phyloP scores from a whole-genome alignment of 805 yeast species.

The Cyberlindnera misumaiensis region DNA sequence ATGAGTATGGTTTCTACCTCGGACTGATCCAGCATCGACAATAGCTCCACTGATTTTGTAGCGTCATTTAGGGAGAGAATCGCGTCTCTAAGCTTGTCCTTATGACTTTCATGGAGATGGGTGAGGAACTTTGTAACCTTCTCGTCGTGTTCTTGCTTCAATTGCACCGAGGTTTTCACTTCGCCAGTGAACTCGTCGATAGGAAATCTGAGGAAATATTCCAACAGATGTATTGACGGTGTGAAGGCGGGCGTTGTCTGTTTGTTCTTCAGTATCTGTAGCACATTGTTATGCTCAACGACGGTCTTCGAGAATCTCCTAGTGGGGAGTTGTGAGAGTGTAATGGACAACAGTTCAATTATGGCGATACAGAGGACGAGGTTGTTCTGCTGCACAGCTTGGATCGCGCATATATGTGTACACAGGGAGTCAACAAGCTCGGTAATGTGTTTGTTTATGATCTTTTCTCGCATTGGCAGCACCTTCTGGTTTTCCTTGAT shows the following conservation, averaged over 20 bases:
- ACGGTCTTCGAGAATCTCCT: constrained; percentile 30
- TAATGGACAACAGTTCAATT: constrained; percentile 3
- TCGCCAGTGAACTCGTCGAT: constrained; percentile 36
- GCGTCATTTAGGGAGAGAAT: constrained; percentile 1
- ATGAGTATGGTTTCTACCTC: constrained; percentile 1
- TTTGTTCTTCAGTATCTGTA: neutral
- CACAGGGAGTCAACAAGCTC: constrained; percentile 3
- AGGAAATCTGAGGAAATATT: constrained; percentile 30
- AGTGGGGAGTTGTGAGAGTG: constrained; percentile 36
- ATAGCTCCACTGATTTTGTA: neutral
- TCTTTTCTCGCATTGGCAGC: constrained; percentile 6
- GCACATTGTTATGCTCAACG: constrained; percentile 20
- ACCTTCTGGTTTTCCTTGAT: neutral
- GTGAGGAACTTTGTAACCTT: constrained; percentile 21
- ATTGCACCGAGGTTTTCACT: constrained; percentile 12
- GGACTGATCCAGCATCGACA: neutral
- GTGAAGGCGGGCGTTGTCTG: neutral
- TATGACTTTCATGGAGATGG: constrained; percentile 14
- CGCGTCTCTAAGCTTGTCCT: constrained; percentile 12
- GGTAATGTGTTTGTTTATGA: neutral
- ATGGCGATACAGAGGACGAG: neutral
- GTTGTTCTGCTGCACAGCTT: neutral
- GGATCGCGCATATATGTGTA: neutral
- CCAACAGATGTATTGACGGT: constrained; percentile 7
- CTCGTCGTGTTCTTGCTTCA: constrained; percentile 6